Evolutionary conservation across 371 early-diverging fungal genomes (phyloP), one percentile per base, ranked within the genome.

Genomic region (Mortierella sp.): DNA sequence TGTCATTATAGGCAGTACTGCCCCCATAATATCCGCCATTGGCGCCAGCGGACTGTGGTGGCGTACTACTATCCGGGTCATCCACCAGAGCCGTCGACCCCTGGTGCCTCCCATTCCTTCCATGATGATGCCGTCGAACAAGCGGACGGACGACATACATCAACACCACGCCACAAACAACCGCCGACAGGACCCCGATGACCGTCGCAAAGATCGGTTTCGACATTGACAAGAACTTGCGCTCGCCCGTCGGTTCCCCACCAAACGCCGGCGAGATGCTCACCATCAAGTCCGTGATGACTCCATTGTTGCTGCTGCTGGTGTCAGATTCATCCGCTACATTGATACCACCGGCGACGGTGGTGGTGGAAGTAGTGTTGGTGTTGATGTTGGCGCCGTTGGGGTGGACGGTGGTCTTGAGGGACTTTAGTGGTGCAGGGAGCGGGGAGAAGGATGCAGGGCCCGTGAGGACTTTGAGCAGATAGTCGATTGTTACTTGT

Each of bases 251-350:
- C 4, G 50, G 4, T 2, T 66, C 13, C 0, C 16, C 70, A 2
- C 11, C 71, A 40, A 31, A 48, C 9, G 71, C 24, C 0, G 74
- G 82, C 4, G 82, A 77, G 55, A 82, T 77, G 44, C 78, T 77
- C 53, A 82, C 74, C 78, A 82, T 74, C 40, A 82, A 47, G 34
- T 82, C 82, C 2, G 78, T 77, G n/a, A 77, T 52, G 0, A 65
- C 39, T 16, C 6, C 72, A 24, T 9, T 44, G 61, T 67, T 61
- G 10, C 24, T 14, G 69, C 10, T 4, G 53, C 14, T 29, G 24
- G 43, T n/a, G n/a, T n/a, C n/a, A n/a, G n/a, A n/a, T n/a, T n/a
- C 40, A 3, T 11, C 71, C 63, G 31, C 29, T 26, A 45, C 24
- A 40, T 34, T 44, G 43, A 29, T 24, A 40, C 34, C 47, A 22